Conservation (phyloP, 108 stramenopile genomes). For the Heterococcus sp. region DNA sequence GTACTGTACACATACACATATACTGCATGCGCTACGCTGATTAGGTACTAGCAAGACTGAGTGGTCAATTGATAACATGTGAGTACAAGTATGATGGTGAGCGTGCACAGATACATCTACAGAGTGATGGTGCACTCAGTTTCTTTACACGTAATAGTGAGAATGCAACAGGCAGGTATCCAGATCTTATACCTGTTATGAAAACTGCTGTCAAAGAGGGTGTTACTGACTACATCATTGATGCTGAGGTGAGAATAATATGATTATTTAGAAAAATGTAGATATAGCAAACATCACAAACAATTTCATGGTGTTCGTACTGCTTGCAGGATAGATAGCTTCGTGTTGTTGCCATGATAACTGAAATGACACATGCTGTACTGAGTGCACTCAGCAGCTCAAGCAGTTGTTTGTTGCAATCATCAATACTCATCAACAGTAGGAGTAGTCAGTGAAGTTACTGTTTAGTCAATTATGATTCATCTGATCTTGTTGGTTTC, state of each 20-base stretch:
- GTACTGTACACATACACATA: no score
- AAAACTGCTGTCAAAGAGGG: conserved; percentile 30
- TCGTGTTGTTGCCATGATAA: background rate
- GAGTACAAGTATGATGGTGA: conserved; percentile 99
- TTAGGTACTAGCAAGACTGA: conserved; percentile 89
- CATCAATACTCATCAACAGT: no score
- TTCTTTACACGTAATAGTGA: conserved; percentile 87
- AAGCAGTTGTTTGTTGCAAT: background rate
- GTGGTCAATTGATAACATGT: conserved; percentile 84
- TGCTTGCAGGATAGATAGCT: no score
- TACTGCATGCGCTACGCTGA: no score
- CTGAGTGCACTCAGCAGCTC: background rate
- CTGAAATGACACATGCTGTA: background rate
- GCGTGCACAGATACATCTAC: conserved; percentile 92
- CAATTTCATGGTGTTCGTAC: no score
- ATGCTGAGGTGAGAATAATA: conserved; percentile 69
- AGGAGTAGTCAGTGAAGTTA: no score
- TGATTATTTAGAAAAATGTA: no score
- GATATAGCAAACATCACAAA: conserved; percentile 58
- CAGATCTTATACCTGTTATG: conserved; percentile 86
- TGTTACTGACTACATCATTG: conserved; percentile 75
- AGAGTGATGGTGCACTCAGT: conserved; percentile 67
- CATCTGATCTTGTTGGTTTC: no score
- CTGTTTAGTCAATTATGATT: no score
- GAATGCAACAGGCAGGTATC: conserved; percentile 90